Evolutionary conservation across 2,329 filamentous ascomycete genomes (phyloP).

Genomic region (Monilinia fructigena): DNA sequence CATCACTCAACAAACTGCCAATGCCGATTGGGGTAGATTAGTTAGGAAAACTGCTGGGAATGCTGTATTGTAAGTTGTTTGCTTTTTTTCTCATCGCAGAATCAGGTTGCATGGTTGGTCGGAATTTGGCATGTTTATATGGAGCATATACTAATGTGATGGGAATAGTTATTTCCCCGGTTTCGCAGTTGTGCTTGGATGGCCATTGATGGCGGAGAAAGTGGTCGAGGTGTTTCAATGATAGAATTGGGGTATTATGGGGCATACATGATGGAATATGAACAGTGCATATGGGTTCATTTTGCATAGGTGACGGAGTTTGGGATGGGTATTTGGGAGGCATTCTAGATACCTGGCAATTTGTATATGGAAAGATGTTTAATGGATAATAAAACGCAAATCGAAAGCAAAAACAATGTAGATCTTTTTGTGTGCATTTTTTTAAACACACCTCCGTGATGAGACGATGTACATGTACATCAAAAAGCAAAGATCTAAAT

Average conservation of each 20-base stretch:
- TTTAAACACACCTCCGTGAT: not conserved
- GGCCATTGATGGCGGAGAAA: slow-evolving; percentile 23
- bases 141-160: not conserved
- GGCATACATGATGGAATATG: not conserved
- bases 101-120: too few relatives aligned
- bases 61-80: slow-evolving; percentile 15
- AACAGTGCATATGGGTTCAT: not conserved
- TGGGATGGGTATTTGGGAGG: not conserved
- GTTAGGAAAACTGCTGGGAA: not conserved
- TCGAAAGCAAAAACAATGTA: not conserved
- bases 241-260: not conserved
- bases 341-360: not conserved
- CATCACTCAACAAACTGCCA: slow-evolving; percentile 12
- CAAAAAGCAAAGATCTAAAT: too few relatives aligned
- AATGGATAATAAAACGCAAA: not conserved
- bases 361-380: not conserved
- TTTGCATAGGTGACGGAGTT: slow-evolving; percentile 4
- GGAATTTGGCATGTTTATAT: not conserved
- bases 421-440: not conserved
- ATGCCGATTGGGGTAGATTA: slow-evolving; percentile 13
- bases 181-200: slow-evolving; percentile 21
- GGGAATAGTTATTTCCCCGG: slow-evolving; percentile 18
- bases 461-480: not conserved
- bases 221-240: not conserved
- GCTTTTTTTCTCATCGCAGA: too few relatives aligned